A percentile compares a stretch with the other conserved stretches of the same genome.
Conservation (phyloP, 2,329 filamentous ascomycete genomes). For the Aspergillus fumigatiaffinis region DNA sequence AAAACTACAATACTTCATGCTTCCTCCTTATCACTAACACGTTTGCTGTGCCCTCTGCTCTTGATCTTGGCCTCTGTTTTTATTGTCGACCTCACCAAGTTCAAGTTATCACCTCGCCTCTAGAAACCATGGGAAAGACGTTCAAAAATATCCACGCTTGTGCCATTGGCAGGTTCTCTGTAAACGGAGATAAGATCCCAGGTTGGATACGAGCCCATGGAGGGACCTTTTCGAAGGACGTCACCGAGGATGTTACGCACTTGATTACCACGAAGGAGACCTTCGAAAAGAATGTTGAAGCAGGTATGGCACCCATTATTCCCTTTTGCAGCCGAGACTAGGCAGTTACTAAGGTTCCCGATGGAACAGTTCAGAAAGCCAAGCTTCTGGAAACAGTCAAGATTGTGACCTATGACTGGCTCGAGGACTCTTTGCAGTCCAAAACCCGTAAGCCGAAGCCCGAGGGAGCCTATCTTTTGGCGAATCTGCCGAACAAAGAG, state of each 20-base stretch:
- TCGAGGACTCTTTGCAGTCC: slow-evolving; percentile 41
- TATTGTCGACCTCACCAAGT: background rate
- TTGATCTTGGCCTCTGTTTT: background rate
- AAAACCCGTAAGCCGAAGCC: slow-evolving; percentile 32
- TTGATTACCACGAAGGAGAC: slow-evolving; percentile 63
- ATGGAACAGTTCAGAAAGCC: slow-evolving; percentile 38
- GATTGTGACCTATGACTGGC: slow-evolving; percentile 48
- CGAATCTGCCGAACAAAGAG: slow-evolving; percentile 33
- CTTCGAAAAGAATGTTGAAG: slow-evolving; percentile 49
- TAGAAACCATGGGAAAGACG: slow-evolving; percentile 33
- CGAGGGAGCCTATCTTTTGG: slow-evolving; percentile 33
- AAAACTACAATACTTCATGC: background rate
- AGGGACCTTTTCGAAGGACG: slow-evolving; percentile 52
- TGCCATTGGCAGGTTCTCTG: slow-evolving; percentile 56
- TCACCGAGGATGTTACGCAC: slow-evolving; percentile 63
- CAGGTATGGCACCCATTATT: slow-evolving; percentile 26
- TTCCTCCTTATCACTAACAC: background rate
- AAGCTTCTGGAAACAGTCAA: slow-evolving; percentile 33
- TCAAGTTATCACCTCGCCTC: background rate
- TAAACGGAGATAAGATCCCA: slow-evolving; percentile 54
- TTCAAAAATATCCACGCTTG: slow-evolving; percentile 56
- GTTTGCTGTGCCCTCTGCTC: background rate
- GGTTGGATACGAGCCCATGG: slow-evolving; percentile 64
- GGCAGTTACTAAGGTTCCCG: slow-evolving; percentile 23
- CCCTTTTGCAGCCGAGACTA: background rate